Evolutionary conservation across 805 yeast genomes (phyloP), one percentile per base, ranked within the genome.

Genomic region (Starmerella floris): DNA sequence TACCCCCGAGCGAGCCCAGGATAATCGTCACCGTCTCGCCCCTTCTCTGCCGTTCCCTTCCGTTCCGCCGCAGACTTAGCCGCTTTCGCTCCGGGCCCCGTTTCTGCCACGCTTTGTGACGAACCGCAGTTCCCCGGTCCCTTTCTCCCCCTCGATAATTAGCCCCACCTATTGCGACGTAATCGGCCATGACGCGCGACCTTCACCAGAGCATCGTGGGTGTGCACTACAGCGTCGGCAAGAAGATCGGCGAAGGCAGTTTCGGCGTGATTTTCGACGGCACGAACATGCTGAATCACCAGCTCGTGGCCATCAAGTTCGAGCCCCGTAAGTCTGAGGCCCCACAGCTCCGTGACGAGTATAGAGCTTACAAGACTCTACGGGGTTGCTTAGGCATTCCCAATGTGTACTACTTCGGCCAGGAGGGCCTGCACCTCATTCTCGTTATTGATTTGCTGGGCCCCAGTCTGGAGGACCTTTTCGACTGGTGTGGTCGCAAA

Each of bases 241-340:
- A 87, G 62, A 91, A 91, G 66, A 87, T 91, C 48, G 98, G 98
- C 44, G 97, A 91, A 64, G 98, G 98, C 35, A 88, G 97, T 3
- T 91, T 91, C 62, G 98, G 98, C 43, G 94, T 91, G 41, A 80
- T 91, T 46, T 91, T 91, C 60, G 97, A 91, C 66, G 98, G 98
- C 49, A 74, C 83, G 34, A 88, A 91, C 61, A 71, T 91, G 58
- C 76, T 91, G 54, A 88, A 85, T 66, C 87, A 87, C 51, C 79
- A 79, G 48, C 93, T 83, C 39, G 97, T 91, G 36, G 98, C 97
- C 32, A 88, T 91, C 62, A 91, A 91, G 64, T 91, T 91, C 55
- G 69, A 91, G 64, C 97, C 96, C 19, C 72, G 97, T 56, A 91
- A 87, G 60, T 78, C 93, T 30, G 98, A 91, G 56, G 95, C 97